Percentiles rank a stretch among this genome's conserved stretches.
These are phyloP conservation scores for Coemansia sp. DNA, from an alignment of 192 early-diverging fungal genomes.

Conservation along the genomic window DNA sequence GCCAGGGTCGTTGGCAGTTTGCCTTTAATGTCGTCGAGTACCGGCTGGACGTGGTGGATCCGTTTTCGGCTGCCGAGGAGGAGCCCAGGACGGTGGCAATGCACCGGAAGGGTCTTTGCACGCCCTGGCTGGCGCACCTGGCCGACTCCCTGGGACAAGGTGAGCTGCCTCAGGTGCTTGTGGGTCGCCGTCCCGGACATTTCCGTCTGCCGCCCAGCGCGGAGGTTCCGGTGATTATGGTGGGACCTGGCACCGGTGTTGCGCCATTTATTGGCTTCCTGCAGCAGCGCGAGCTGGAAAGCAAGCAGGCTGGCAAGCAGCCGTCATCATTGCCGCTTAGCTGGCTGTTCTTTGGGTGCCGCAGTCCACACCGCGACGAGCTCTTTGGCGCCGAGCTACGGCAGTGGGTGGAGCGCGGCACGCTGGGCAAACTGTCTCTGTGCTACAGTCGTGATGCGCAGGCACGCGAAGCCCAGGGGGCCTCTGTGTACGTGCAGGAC, in stretches of 20 bases:
- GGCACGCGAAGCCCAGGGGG: constrained; percentile 49
- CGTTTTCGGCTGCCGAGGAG: constrained; percentile 22
- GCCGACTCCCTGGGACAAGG: constrained; percentile 10
- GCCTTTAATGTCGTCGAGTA: constrained; percentile 89
- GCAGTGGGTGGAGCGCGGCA: constrained; percentile 36
- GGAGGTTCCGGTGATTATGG: constrained; percentile 73
- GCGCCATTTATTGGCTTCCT: constrained; percentile 91
- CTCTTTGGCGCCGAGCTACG: constrained; percentile 66
- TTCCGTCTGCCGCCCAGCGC: constrained; percentile 62
- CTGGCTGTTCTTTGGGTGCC: constrained; percentile 82
- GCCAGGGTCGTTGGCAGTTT: constrained; percentile 54
- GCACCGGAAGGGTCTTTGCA: constrained; percentile 66
- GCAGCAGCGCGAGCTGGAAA: constrained; percentile 63
- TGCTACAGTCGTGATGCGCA: constrained; percentile 61
- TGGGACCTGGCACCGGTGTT: constrained; percentile 94
- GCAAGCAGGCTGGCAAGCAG: constrained; percentile 27
- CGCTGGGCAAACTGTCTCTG: constrained; percentile 57
- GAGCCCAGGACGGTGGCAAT: constrained; percentile 8
- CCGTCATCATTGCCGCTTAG: constrained; percentile 2
- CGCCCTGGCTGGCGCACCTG: constrained; percentile 75
- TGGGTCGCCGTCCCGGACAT: constrained; percentile 57
- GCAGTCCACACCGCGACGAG: constrained; percentile 63
- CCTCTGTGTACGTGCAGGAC: constrained; percentile 81
- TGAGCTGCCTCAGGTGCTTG: constrained; percentile 32
- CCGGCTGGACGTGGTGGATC: constrained; percentile 37